A percentile compares a stretch with the other conserved stretches of the same genome.
Evolutionary conservation across 768 basidiomycete genomes (phyloP).

Genomic region (Psilocybe sp.): DNA sequence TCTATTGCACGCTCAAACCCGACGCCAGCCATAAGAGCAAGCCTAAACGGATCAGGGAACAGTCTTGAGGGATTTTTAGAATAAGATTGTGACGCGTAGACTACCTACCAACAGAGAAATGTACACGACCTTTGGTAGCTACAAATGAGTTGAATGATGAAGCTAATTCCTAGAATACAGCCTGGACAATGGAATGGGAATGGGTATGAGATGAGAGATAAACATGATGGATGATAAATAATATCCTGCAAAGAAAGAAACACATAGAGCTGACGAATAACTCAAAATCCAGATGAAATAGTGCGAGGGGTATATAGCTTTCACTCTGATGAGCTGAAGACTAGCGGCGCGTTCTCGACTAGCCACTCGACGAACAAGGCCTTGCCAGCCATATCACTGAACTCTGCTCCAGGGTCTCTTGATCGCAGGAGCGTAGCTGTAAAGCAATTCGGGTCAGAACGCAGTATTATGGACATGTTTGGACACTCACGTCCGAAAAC

Average conservation of each 20-base stretch:
- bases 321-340: slow-evolving; percentile 32
- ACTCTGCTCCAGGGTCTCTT: slow-evolving; percentile 80
- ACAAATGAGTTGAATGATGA: neutral
- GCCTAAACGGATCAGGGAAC: slow-evolving; percentile 25
- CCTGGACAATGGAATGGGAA: neutral
- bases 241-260: slow-evolving; percentile 2
- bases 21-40: slow-evolving; percentile 48
- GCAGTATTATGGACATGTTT: neutral
- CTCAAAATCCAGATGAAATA: slow-evolving; percentile 9
- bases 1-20: slow-evolving; percentile 74
- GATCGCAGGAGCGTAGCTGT: slow-evolving; percentile 94
- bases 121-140: neutral
- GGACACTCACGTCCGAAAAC: slow-evolving; percentile 91
- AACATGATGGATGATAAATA: slow-evolving; percentile 4
- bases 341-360: slow-evolving; percentile 76
- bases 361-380: slow-evolving; percentile 93
- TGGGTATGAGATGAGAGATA: slow-evolving; percentile 5
- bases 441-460: slow-evolving; percentile 10
- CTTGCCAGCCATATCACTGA: slow-evolving; percentile 97
- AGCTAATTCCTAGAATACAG: neutral
- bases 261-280: slow-evolving; percentile 5
- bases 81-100: neutral
- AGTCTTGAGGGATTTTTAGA: neutral
- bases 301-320: slow-evolving; percentile 2
- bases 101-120: too few species aligned